Evolutionary conservation across 805 yeast genomes (phyloP).

Genomic region (Cyberlindnera meyerae): DNA sequence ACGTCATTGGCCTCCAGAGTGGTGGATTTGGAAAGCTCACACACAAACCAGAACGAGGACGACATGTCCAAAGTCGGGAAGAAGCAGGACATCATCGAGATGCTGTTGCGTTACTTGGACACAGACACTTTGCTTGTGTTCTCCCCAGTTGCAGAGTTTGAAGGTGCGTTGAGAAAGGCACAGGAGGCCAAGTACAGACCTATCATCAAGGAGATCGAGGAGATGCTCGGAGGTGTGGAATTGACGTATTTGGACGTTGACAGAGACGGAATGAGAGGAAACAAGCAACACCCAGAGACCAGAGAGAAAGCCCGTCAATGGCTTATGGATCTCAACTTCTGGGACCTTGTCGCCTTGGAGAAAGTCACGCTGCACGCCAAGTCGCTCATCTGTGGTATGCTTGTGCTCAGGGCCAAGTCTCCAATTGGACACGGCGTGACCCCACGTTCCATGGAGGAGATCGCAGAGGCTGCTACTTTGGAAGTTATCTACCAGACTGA

Average conservation of each 20-base stretch:
- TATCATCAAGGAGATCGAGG: constrained; percentile 61
- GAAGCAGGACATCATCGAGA: constrained; percentile 49
- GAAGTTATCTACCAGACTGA: constrained; percentile 83
- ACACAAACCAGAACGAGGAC: constrained; percentile 38
- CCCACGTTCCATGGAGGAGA: constrained; percentile 53
- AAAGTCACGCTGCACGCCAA: constrained; percentile 82
- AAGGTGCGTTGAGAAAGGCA: constrained; percentile 72
- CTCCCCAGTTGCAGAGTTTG: constrained; percentile 75
- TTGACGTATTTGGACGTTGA: constrained; percentile 75
- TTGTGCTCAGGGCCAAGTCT: constrained; percentile 51
- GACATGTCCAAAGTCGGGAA: constrained; percentile 56
- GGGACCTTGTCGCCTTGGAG: constrained; percentile 86
- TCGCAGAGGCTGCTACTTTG: constrained; percentile 71
- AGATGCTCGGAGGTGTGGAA: constrained; percentile 39
- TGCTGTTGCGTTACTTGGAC: constrained; percentile 77
- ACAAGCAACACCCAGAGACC: constrained; percentile 58
- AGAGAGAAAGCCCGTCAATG: constrained; percentile 59
- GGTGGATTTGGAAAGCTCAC: constrained; percentile 57
- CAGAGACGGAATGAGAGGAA: constrained; percentile 74
- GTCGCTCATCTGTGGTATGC: constrained; percentile 78
- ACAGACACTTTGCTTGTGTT: constrained; percentile 90
- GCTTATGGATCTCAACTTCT: constrained; percentile 56
- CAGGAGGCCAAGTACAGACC: constrained; percentile 79
- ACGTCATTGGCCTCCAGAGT: constrained; percentile 87
- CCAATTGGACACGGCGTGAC: constrained; percentile 39